phyloP scores from a whole-genome alignment of 495 filamentous ascomycete species.

The Clavariopsis aquatica region DNA sequence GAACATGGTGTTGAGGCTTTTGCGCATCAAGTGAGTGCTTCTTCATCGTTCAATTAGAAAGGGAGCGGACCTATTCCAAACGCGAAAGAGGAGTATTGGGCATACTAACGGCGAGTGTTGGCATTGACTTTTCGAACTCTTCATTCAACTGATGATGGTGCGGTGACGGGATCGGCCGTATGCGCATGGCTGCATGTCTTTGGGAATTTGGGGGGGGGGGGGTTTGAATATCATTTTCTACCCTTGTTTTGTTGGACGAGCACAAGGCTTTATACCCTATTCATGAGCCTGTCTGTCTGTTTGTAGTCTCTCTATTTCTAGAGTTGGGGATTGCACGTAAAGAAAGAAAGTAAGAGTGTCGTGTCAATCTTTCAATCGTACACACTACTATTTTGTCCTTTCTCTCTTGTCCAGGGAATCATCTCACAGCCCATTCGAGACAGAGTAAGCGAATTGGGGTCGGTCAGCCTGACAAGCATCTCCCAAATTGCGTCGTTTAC shows the following conservation, averaged over 20 bases:
- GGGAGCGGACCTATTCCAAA: too few relatives aligned
- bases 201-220: too few relatives aligned
- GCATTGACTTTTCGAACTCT: neutral
- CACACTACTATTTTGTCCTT: too few relatives aligned
- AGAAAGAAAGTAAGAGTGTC: too few relatives aligned
- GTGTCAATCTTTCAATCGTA: too few relatives aligned
- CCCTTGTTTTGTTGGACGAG: neutral
- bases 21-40: slow-evolving; percentile 5
- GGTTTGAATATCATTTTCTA: neutral
- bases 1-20: slow-evolving; percentile 22
- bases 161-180: neutral
- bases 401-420: too few relatives aligned
- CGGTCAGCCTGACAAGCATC: too few relatives aligned
- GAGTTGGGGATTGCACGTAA: neutral
- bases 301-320: neutral
- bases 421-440: too few relatives aligned
- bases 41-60: neutral
- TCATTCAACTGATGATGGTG: neutral
- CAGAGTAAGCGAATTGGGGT: too few relatives aligned
- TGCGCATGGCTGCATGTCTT: neutral
- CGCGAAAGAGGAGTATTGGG: neutral
- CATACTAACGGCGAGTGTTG: neutral
- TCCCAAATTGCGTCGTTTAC: too few relatives aligned
- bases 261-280: slow-evolving; percentile 17
- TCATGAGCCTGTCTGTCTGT: too few relatives aligned